Percentiles rank a stretch among this genome's conserved stretches.
Evolutionary conservation across 108 stramenopile genomes (phyloP).

Genomic region (Stephanodiscus minutulus): DNA sequence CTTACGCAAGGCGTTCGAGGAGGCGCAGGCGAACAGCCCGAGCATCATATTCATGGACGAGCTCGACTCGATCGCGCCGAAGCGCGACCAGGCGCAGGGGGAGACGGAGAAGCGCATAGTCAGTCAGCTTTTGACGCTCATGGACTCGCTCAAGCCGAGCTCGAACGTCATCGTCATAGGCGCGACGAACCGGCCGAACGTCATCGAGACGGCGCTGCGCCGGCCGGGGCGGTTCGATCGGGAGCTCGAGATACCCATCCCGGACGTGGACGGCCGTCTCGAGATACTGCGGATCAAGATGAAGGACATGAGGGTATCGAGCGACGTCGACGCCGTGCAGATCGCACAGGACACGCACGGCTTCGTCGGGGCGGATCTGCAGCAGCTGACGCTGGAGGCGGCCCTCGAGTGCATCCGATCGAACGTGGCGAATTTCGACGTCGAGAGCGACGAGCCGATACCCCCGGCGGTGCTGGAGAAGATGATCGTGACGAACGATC

Average conservation of each 20-base stretch:
- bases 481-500: conserved; percentile 89
- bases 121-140: conserved; percentile 95
- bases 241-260: conserved; percentile 93
- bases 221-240: conserved; percentile 98
- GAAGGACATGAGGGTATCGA: conserved; percentile 88
- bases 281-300: conserved; percentile 96
- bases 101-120: conserved; percentile 96
- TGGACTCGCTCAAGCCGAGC: conserved; percentile 92
- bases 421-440: conserved; percentile 86
- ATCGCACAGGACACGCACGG: conserved; percentile 89
- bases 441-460: conserved; percentile 77
- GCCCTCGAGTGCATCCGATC: conserved; percentile 87
- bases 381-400: conserved; percentile 94
- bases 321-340: conserved; percentile 88
- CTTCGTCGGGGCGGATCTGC: conserved; percentile 95
- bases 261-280: conserved; percentile 88
- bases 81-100: conserved; percentile 94
- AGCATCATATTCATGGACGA: conserved; percentile 99
- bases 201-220: conserved; percentile 93
- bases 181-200: conserved; percentile 93
- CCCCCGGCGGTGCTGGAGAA: conserved; percentile 83
- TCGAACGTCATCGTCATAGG: conserved; percentile 96
- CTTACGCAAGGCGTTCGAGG: conserved; percentile 87
- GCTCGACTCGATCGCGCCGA: conserved; percentile 97
- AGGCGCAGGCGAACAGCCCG: conserved; percentile 90